Base-by-base conservation (phyloP, 1,139 yeast species). In the Sugiyamaella xylanicola region DNA sequence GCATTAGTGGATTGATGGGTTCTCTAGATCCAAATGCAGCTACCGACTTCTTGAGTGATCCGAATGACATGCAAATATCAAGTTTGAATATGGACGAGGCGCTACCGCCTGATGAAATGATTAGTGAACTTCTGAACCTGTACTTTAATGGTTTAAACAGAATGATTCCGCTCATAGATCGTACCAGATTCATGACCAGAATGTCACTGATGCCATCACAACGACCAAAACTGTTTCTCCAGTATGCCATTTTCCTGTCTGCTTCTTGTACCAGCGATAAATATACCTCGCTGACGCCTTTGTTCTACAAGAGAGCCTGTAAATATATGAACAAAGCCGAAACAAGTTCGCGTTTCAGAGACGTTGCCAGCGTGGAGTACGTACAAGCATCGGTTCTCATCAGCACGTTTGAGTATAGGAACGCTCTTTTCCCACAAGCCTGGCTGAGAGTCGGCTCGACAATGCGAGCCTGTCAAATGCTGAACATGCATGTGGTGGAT, bases 401-500 rank as follows among this genome's bases (percentile, higher is more conserved):
- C n/a, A 59, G 63, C 11, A 52, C 60, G 22, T 62, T 61, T 51
- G 72, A 70, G 54, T 63, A 62, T 53, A 57, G 63, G n/a, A 50
- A 55, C 25, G 68, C 66, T 17, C 48, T 54, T 47, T 64, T 70
- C 47, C 64, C 68, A 4, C 65, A 68, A 41, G 72, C 71, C 2
- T 70, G 73, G 72, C 50, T 66, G 21, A 57, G 66, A n/a, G 61
- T 64, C 4, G 73, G 73, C 3, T 59, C 61, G 15, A 65, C 69
- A 1, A 53, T 62, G 36, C 58, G 68, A 5, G 63, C 66, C 2
- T 58, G 63, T 41, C 55, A 58, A 11, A 67, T 68, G 66, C 56
- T 59, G 49, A 61, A 63, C 41, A 57, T 66, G 47, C 65, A 65
- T 37, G 44, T 44, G 16, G 35, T 66, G 8, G 70, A 68, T 42